Percentiles rank a stretch among this genome's conserved stretches.
Evolutionary conservation across 495 filamentous ascomycete genomes (phyloP).

Genomic region (Penicillium pulvis): DNA sequence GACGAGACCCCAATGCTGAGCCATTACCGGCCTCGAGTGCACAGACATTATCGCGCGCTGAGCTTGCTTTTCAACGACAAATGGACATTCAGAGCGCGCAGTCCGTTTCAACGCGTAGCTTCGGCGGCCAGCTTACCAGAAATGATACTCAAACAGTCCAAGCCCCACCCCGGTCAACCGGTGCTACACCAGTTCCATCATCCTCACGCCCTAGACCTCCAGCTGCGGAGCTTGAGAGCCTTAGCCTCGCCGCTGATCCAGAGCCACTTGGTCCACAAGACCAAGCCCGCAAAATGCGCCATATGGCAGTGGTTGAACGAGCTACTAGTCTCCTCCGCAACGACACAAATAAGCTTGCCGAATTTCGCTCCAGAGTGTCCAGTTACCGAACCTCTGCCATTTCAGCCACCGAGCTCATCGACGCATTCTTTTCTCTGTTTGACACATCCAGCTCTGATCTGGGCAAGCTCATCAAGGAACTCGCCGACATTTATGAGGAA

Average conservation of each 20-base stretch:
- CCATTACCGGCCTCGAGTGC: constrained; percentile 75
- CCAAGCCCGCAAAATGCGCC: constrained; percentile 73
- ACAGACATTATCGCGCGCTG: constrained; percentile 80
- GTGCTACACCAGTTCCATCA: constrained; percentile 38
- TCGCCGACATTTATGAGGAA: constrained; percentile 91
- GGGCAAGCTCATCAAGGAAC: constrained; percentile 87
- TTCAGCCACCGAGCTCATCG: constrained; percentile 73
- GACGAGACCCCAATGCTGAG: constrained; percentile 77
- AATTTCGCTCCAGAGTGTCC: constrained; percentile 79
- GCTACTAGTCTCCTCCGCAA: constrained; percentile 78
- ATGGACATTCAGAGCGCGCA: constrained; percentile 89
- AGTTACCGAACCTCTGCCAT: constrained; percentile 67
- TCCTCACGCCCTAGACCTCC: constrained; percentile 43
- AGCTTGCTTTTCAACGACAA: constrained; percentile 90
- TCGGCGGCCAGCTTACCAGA: constrained; percentile 76
- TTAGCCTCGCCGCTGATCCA: constrained; percentile 36
- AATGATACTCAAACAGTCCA: constrained; percentile 49
- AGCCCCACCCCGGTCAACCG: constrained; percentile 45
- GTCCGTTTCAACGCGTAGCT: constrained; percentile 72
- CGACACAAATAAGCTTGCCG: constrained; percentile 66
- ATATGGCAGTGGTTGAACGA: constrained; percentile 77
- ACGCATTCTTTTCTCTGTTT: constrained; percentile 80
- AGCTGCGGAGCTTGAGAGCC: constrained; percentile 42
- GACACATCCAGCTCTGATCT: constrained; percentile 77
- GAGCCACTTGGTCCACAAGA: constrained; percentile 64